phyloP scores from a whole-genome alignment of 441 rosid genomes.

The Aleurites moluccanus region DNA sequence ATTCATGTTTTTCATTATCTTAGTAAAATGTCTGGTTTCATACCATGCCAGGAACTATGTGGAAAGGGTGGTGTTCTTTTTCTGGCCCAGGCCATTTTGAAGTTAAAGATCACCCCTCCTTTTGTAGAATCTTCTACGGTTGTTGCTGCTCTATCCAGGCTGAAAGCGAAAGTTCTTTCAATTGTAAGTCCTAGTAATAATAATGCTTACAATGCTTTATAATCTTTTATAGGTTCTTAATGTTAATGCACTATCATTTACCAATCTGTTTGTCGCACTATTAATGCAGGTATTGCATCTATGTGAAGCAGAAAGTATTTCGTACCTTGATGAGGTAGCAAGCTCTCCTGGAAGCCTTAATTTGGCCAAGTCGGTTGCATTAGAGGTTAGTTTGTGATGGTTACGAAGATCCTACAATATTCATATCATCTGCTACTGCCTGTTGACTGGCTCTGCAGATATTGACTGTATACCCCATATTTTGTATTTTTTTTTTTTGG shows the following conservation, averaged over 20 bases:
- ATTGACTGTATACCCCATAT: conserved; percentile 5
- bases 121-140: conserved; percentile 43
- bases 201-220: conserved; percentile 19
- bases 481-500: not conserved
- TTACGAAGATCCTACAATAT: not conserved
- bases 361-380: conserved; percentile 74
- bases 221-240: not conserved
- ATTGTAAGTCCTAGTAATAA: conserved; percentile 57
- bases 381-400: conserved; percentile 66
- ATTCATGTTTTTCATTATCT: conserved; percentile 10
- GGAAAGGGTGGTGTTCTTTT: conserved; percentile 82
- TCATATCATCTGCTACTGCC: not conserved
- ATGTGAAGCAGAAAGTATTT: conserved; percentile 89
- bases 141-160: conserved; percentile 69
- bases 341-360: conserved; percentile 66
- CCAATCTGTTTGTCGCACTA: conserved; percentile 4
- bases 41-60: conserved; percentile 75
- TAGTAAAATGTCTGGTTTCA: conserved; percentile 16
- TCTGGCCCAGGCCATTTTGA: conserved; percentile 71
- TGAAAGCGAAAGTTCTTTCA: conserved; percentile 86
- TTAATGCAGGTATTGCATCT: conserved; percentile 78
- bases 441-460: conserved; percentile 8
- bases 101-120: conserved; percentile 47
- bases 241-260: not conserved
- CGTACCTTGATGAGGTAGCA: conserved; percentile 95